Evolutionary conservation across 257 asterid genomes (phyloP), one percentile per base, ranked within the genome.

Genomic region (Ophiorrhiza pumila): DNA sequence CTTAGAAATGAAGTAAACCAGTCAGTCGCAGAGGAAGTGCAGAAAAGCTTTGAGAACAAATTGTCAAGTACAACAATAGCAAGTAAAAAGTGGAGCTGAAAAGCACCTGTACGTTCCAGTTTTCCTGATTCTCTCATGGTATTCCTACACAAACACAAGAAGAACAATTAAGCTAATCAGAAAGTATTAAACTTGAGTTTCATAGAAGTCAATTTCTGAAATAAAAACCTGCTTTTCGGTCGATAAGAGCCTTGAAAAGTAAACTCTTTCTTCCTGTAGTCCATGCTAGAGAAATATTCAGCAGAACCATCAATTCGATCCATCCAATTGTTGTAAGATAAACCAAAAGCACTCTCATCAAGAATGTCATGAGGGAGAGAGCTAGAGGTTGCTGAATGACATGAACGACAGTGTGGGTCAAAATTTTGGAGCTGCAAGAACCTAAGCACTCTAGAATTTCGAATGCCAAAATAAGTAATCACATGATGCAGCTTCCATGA

Each of bases 161-260:
- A 41, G 57, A 67, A 39, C 27, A 20, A 35, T 65, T 53, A 74
- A 69, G 37, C 46, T 22, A 69, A 45, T 67, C 9, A 45, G 37
- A 50, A 9, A 59, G 46, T 25, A 75, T 3, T 12, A 22, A 17
- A 69, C 50, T 62, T 76, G 27, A 53, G 64, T 72, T 23, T 23
- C 14, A 46, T 23, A 65, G 43, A 1, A 7, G 37, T 42, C 58
- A 66, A 60, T 18, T 37, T 46, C 49, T 20, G 58, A 57, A 32
- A 60, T 12, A 29, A 64, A 68, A 73, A 91, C 97, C 90, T 85
- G 74, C 46, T 82, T 53, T 82, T 83, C 74, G 65, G 84, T 47
- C 58, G 73, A 74, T 76, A 74, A 85, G 86, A 75, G 79, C 64
- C 77, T 77, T 82, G 83, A 34, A 79, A 74, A 79, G 69, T 72